phyloP scores from a whole-genome alignment of 306 rosid species.

The Trichosanthes truncata region DNA sequence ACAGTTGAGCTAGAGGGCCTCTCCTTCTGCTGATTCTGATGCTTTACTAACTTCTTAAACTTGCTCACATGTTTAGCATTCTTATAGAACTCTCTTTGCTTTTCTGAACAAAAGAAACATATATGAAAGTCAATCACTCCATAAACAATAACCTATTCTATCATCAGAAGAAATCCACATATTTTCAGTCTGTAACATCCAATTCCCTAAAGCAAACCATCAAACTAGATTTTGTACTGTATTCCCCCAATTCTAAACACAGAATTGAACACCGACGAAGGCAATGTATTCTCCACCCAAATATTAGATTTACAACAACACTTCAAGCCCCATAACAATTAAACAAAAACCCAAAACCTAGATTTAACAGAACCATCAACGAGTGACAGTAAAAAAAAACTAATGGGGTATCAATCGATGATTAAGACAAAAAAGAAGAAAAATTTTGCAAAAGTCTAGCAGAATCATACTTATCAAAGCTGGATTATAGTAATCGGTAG shows the following conservation, averaged over 20 bases:
- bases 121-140: conserved; percentile 9
- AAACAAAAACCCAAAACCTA: not conserved
- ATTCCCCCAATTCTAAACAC: not conserved
- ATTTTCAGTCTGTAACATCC: not conserved
- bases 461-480: conserved; percentile 53
- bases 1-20: conserved; percentile 11
- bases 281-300: not conserved
- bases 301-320: too few relatives aligned
- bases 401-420: not conserved
- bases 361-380: not conserved
- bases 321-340: not conserved
- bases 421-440: not conserved
- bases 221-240: not conserved
- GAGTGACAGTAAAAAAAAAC: not conserved
- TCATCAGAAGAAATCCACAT: not conserved
- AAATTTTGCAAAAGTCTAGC: not conserved
- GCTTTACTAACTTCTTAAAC: conserved; percentile 57
- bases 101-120: conserved; percentile 37
- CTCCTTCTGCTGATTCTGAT: conserved; percentile 27
- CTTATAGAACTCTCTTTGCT: conserved; percentile 59
- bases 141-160: not conserved
- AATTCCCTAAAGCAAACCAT: not conserved
- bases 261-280: not conserved
- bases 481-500: conserved; percentile 50
- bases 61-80: conserved; percentile 72